Base-by-base conservation (phyloP, 345 rosid genomes). In the Populus tremula region DNA sequence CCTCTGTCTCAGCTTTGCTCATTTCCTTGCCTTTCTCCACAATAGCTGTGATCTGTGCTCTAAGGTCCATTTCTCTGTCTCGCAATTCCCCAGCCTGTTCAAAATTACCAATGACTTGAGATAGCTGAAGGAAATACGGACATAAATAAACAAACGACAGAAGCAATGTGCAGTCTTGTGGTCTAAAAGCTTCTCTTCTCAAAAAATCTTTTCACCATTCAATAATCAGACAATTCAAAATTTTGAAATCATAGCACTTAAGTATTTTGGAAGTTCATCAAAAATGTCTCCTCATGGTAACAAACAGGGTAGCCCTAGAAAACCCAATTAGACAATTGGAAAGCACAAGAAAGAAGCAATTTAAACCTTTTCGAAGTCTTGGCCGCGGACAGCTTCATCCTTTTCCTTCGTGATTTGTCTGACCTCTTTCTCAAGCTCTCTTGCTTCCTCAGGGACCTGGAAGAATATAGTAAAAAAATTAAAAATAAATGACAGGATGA, bases 381-480 rank as follows among this genome's bases (percentile, higher is more conserved):
- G 98, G 85, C 92, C 66, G 21, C 97, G 92, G 69, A 93, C 97
- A 77, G 98, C 96, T 87, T 96, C 97, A 64, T 96, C 93, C 87
- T 96, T 96, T 82, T 93, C 98, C 86, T 96, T 96, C 5, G 91
- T 92, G 83, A 93, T 89, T 84, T 96, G 94, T 69, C 97, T 86
- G 82, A 96, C 92, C 87, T 93, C 97, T 79, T 88, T 96, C 83
- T 96, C 99, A 81, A 92, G 96, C 89, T 93, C 99, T 79, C 90
- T 89, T 74, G 97, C 98, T 84, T 93, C 99, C 91, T 96, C 97
- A 13, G 99, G 99, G 81, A 96, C 91, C 99, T 96, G 82, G 64
- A 67, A 1, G 36, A 53, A 67, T 53, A 70, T 43, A 62, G 62
- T 18, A 18, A n/a, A 33, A 16, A 67, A 11, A 27, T 4, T 33